Evolutionary conservation across 805 yeast species (phyloP), one percentile per base, ranked within the genome.

Genomic region (Suhomyces prunicola): DNA sequence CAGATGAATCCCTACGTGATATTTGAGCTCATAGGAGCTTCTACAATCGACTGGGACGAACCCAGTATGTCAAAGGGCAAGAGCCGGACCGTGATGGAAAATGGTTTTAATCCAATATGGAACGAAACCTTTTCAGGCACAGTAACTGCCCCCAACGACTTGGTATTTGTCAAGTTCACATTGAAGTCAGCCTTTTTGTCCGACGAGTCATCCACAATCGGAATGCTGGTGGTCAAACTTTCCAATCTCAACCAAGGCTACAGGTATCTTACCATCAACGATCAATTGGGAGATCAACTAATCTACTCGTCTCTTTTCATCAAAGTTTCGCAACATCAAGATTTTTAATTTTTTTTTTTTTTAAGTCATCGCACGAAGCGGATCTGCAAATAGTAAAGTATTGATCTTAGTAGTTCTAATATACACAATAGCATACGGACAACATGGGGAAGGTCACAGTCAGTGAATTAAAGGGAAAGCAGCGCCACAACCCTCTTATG

Each of bases 71-170:
- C 51, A 2, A 42, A 17, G n/a, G 53, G 55, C 23, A 49, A 46
- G 12, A 61, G 67, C 2, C 44, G 51, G 3, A 60, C 65, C 3
- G 79, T 87, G 1, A 63, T 67, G 6, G 84, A 82, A 48, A 91
- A 92, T 68, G 97, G 97, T 0, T 90, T 89, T 70, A 90, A 88
- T 63, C 97, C 97, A 0, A 69, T 79, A 6, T 93, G 97, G 97
- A 82, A 86, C 56, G 77, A 79, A 48, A 66, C 63, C 4, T 78
- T 85, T 55, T 56, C 65, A n/a, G 77, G 86, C 2, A 58, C 75
- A 6, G 65, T 68, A 4, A 66, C 77, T 6, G 66, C 72, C 44
- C 60, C 61, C 5, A 68, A 73, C 51, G 77, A 80, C 6, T 72
- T 87, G 41, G 78, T 83, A 2, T 88, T 88, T 63, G 55, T 87